Base-by-base conservation (phyloP, 1,284 basidiomycete species). In the Rhizoctonia solani region DNA sequence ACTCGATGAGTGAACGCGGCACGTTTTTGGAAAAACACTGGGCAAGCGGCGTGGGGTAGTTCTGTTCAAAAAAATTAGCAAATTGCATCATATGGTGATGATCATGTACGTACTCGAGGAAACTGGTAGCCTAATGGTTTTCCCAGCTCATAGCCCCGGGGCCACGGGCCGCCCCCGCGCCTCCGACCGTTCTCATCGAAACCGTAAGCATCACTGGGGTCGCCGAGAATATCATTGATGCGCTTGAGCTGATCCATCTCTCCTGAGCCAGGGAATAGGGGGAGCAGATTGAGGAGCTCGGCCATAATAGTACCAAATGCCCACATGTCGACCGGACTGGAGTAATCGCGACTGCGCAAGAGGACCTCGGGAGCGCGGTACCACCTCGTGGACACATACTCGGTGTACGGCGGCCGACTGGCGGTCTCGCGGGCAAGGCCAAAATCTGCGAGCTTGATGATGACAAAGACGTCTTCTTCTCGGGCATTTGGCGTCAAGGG, bases 371-470 rank as follows among this genome's bases (percentile, higher is more conserved):
- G 97, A 0, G 97, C 97, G 69, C 97, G 92, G 79, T 99, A 99
- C 97, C 97, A 99, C 50, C 97, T 84, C 27, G 97, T 99, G 29
- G 95, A 94, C 27, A 99, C 97, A 75, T 99, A 99, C 79, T 98
- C 96, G 27, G 96, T 98, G 76, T 98, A 99, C 0, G 97, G 97
- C 0, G 97, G 95, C 67, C 83, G 81, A 73, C 92, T 95, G 69
- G 82, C 82, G 1, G 91, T 97, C 76, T 97, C 95, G 67, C 96
- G 82, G 4, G 97, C 97, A 41, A 99, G 86, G 72, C 97, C 97
- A 78, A 99, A 99, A 78, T 99, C 97, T 27, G 97, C 97, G 23
- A 99, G 86, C 78, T 99, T 99, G 79, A 99, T 90, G 74, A 98
- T 93, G 53, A 95, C 93, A 14, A 95, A 89, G 63, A 99, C 96